phyloP scores from a whole-genome alignment of 2,329 filamentous ascomycete species.

The Emergomyces africanus region DNA sequence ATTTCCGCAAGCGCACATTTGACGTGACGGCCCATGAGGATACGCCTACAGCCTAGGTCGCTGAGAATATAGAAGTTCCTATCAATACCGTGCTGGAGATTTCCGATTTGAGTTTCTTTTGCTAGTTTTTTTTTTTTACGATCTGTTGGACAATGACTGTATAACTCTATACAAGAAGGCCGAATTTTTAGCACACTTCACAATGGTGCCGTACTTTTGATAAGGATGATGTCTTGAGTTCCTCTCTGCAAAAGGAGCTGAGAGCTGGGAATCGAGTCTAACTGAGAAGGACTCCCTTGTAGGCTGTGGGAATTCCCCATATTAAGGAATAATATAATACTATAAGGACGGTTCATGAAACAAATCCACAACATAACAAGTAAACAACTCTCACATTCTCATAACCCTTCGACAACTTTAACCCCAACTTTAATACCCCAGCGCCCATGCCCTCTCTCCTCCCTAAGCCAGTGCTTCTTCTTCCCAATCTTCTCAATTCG shows the following conservation, averaged over 20 bases:
- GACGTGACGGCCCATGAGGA: too few species aligned
- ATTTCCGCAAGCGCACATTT: too few species aligned
- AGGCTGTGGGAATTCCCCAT: background rate
- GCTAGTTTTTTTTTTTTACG: background rate
- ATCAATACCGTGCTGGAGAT: too few species aligned
- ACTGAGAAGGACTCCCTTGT: background rate
- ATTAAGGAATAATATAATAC: background rate
- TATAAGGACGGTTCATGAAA: background rate
- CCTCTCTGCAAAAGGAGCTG: background rate
- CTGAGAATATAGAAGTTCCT: too few species aligned
- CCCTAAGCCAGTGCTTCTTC: constrained; percentile 42
- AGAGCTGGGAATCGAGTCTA: background rate
- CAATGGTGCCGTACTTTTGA: too few species aligned
- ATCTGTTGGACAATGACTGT: background rate
- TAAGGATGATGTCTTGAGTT: too few species aligned
- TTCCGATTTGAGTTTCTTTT: background rate
- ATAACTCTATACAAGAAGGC: background rate
- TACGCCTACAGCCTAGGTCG: too few species aligned
- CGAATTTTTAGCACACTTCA: too few species aligned
- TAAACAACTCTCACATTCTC: background rate
- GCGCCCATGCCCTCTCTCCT: constrained; percentile 22
- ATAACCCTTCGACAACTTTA: constrained; percentile 7
- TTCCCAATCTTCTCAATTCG: constrained; percentile 44
- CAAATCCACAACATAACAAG: background rate
- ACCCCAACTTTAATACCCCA: constrained; percentile 31